phyloP scores from a whole-genome alignment of 306 rosid species.

The Rosa rugosa region DNA sequence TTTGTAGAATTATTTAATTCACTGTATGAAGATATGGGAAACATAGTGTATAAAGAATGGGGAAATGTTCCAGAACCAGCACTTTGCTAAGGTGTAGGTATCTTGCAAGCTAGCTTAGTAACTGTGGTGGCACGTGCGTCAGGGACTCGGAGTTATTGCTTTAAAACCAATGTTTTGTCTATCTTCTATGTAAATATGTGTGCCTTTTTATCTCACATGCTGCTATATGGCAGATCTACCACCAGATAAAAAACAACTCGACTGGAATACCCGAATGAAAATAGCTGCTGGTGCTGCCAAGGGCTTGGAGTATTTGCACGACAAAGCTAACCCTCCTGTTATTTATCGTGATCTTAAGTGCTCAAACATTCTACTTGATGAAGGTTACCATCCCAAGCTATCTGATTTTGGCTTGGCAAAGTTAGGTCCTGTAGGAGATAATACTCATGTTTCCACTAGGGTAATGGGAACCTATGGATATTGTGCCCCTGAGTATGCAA shows the following conservation, averaged over 20 bases:
- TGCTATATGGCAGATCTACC: slow-evolving; percentile 44
- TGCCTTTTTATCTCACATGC: slow-evolving; percentile 13
- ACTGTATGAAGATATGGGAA: not conserved
- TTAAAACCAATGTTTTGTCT: not conserved
- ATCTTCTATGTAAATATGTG: not conserved
- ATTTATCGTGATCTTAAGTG: slow-evolving; percentile 60
- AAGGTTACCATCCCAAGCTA: slow-evolving; percentile 49
- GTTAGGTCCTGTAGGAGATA: slow-evolving; percentile 64
- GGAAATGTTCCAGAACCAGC: slow-evolving; percentile 7
- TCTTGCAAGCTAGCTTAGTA: slow-evolving; percentile 12
- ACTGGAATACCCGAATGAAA: slow-evolving; percentile 57
- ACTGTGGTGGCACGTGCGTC: not conserved
- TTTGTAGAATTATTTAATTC: not conserved
- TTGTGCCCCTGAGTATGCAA: slow-evolving; percentile 64
- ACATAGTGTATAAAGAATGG: not conserved
- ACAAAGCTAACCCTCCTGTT: slow-evolving; percentile 57
- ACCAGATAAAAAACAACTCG: slow-evolving; percentile 46
- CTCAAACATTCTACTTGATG: slow-evolving; percentile 53
- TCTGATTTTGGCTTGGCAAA: slow-evolving; percentile 64
- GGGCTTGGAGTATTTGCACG: slow-evolving; percentile 61
- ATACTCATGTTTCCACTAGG: slow-evolving; percentile 57
- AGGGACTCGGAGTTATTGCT: not conserved
- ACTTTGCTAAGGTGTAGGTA: slow-evolving; percentile 12
- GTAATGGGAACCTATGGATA: slow-evolving; percentile 69
- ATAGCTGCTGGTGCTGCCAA: slow-evolving; percentile 62